Percentiles rank a stretch among this genome's conserved stretches.
These are phyloP conservation scores for Avena sativa DNA, from an alignment of 176 grass and related monocot species.

Conservation along the genomic window DNA sequence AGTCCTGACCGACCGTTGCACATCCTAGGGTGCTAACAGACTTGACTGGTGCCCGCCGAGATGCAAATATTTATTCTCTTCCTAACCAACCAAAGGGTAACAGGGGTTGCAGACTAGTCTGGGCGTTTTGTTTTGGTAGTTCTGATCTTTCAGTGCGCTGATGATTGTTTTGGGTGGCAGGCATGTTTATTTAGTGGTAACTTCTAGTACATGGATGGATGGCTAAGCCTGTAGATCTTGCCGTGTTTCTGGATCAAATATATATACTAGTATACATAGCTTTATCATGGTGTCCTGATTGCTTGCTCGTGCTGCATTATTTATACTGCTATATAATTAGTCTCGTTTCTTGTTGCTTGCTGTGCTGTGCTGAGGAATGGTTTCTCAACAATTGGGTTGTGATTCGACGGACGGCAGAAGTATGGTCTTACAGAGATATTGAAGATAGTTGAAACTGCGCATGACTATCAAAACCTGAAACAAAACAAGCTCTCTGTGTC, in stretches of 20 bases:
- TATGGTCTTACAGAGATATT: too few species aligned
- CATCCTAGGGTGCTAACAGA: conserved; percentile 27
- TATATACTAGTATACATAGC: not conserved
- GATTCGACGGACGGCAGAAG: not conserved
- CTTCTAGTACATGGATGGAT: not conserved
- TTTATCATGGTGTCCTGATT: not conserved
- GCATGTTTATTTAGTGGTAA: conserved; percentile 15
- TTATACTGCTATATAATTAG: not conserved
- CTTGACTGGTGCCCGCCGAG: not conserved
- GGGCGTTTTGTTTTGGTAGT: not conserved
- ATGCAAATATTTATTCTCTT: conserved; percentile 12
- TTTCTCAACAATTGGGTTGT: not conserved
- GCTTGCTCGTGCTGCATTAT: not conserved
- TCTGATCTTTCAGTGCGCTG: conserved; percentile 17
- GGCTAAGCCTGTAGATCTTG: conserved; percentile 3
- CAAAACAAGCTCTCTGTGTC: too few species aligned
- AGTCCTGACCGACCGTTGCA: conserved; percentile 25
- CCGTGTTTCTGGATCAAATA: conserved; percentile 1
- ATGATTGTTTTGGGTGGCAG: conserved; percentile 42
- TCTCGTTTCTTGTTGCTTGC: not conserved
- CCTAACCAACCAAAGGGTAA: conserved; percentile 22
- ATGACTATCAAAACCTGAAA: too few species aligned
- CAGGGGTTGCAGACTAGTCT: conserved; percentile 7
- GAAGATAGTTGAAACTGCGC: too few species aligned
- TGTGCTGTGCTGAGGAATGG: not conserved